These are phyloP conservation scores for Floccularia luteovirens DNA, from an alignment of 768 basidiomycete genomes.

Conservation along the genomic window DNA sequence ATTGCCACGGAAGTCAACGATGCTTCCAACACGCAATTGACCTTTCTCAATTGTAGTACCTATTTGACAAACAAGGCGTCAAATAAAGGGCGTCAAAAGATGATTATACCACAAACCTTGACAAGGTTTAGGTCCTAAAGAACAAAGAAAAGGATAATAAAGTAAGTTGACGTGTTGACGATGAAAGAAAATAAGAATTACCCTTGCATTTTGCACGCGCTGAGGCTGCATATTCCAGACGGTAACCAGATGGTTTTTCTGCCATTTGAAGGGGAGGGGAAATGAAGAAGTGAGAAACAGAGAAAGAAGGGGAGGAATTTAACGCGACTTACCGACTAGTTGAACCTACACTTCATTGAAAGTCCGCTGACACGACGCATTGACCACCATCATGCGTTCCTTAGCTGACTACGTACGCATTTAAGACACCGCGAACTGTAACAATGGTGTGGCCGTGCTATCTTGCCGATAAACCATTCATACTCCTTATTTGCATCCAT, in stretches of 20 bases:
- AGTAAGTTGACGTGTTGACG: slow-evolving; percentile 5
- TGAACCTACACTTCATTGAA: slow-evolving; percentile 29
- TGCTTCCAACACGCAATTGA: slow-evolving; percentile 59
- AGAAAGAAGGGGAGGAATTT: slow-evolving; percentile 15
- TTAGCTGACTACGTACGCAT: neutral
- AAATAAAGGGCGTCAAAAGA: slow-evolving; percentile 6
- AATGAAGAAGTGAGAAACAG: slow-evolving; percentile 15
- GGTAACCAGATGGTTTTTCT: slow-evolving; percentile 58
- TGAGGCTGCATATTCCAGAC: slow-evolving; percentile 68
- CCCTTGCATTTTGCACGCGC: slow-evolving; percentile 77
- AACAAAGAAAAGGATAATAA: slow-evolving; percentile 17
- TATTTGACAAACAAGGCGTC: slow-evolving; percentile 17
- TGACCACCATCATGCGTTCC: slow-evolving; percentile 25
- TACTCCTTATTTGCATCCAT: too few species aligned
- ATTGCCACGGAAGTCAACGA: slow-evolving; percentile 69
- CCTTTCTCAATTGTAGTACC: slow-evolving; percentile 73
- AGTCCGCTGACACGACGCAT: slow-evolving; percentile 39
- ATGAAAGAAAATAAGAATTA: slow-evolving; percentile 21
- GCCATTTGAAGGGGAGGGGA: slow-evolving; percentile 22
- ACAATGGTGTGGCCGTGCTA: too few species aligned
- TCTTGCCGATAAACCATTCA: too few species aligned
- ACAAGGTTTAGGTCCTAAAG: slow-evolving; percentile 72
- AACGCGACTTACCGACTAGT: slow-evolving; percentile 22
- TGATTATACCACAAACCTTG: slow-evolving; percentile 32
- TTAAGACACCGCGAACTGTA: too few species aligned